Conservation (phyloP, 2,329 filamentous ascomycete genomes). For the Talaromyces piceae region DNA sequence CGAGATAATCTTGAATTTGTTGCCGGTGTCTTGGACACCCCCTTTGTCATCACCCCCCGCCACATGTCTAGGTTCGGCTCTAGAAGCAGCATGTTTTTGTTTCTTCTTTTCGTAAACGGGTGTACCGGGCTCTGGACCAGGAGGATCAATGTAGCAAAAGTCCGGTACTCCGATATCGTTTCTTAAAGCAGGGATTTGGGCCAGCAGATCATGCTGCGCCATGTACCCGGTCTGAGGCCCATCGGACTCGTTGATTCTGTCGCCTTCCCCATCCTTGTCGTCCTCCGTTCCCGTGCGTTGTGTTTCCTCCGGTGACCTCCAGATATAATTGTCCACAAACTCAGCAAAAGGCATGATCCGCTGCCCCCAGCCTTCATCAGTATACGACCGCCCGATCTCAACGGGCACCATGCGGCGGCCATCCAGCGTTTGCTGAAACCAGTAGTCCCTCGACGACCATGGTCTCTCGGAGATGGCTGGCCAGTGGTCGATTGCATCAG, state of each 20-base stretch:
- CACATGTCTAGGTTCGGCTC: background rate
- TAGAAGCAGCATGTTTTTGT: slow-evolving; percentile 2
- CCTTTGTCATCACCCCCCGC: slow-evolving; percentile 11
- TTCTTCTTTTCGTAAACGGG: slow-evolving; percentile 36
- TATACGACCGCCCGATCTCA: slow-evolving; percentile 80
- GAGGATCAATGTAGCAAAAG: slow-evolving; percentile 68
- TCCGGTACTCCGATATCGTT: slow-evolving; percentile 75
- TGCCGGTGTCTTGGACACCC: slow-evolving; percentile 28
- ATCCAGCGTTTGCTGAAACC: slow-evolving; percentile 64
- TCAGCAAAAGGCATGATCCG: slow-evolving; percentile 65
- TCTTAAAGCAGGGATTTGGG: slow-evolving; percentile 69
- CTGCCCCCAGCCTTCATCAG: slow-evolving; percentile 77
- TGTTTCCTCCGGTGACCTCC: slow-evolving; percentile 14
- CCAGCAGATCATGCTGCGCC: slow-evolving; percentile 82
- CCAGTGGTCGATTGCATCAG: slow-evolving; percentile 61
- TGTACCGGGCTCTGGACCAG: slow-evolving; percentile 45
- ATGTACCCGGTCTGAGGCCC: slow-evolving; percentile 61
- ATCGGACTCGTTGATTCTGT: slow-evolving; percentile 6
- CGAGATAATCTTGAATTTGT: slow-evolving; percentile 5
- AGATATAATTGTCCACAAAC: slow-evolving; percentile 61
- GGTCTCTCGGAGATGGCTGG: slow-evolving; percentile 61
- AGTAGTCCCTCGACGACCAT: slow-evolving; percentile 69
- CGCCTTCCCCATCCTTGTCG: slow-evolving; percentile 4
- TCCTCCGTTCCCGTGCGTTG: background rate
- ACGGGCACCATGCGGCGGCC: slow-evolving; percentile 77